Conservation (phyloP, 2,329 filamentous ascomycete species). For the Ampelomyces quisqualis region DNA sequence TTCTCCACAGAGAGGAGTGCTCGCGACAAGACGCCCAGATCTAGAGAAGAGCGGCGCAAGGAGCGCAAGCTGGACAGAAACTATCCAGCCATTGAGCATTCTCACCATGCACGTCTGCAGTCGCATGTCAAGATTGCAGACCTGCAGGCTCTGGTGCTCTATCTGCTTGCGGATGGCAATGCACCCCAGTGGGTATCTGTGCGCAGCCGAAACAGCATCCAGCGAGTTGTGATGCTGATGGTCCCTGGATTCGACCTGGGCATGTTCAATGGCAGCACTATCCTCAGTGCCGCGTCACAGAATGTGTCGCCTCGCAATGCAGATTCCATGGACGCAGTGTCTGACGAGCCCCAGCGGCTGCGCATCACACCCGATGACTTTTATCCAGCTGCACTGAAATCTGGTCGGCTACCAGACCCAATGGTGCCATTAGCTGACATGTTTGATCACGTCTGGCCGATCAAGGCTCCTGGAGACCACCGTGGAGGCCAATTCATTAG, state of each 20-base stretch:
- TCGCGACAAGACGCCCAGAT: constrained; percentile 7
- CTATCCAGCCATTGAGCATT: constrained; percentile 52
- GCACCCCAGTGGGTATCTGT: constrained; percentile 66
- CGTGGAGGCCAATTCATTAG: constrained; percentile 61
- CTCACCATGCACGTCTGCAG: constrained; percentile 55
- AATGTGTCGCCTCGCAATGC: constrained; percentile 3
- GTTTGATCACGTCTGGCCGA: constrained; percentile 86
- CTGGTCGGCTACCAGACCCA: constrained; percentile 44
- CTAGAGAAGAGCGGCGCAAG: constrained; percentile 28
- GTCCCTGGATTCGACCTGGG: constrained; percentile 86
- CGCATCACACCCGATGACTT: constrained; percentile 52
- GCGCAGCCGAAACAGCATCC: constrained; percentile 56
- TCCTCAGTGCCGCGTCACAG: constrained; percentile 15
- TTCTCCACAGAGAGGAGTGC: constrained; percentile 18
- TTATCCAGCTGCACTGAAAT: constrained; percentile 50
- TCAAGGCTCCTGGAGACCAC: constrained; percentile 83
- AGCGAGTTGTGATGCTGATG: constrained; percentile 85
- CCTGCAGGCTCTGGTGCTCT: constrained; percentile 59
- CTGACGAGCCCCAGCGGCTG: constrained; percentile 31
- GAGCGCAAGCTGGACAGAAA: constrained; percentile 35
- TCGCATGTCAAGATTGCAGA: constrained; percentile 59
- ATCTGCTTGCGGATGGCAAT: constrained; percentile 60
- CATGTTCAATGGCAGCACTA: constrained; percentile 70
- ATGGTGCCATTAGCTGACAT: constrained; percentile 71
- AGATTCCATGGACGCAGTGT: constrained; percentile 5